Evolutionary conservation across 164 flowering plant genomes (phyloP).

Genomic region (Dillenia suffruticosa): DNA sequence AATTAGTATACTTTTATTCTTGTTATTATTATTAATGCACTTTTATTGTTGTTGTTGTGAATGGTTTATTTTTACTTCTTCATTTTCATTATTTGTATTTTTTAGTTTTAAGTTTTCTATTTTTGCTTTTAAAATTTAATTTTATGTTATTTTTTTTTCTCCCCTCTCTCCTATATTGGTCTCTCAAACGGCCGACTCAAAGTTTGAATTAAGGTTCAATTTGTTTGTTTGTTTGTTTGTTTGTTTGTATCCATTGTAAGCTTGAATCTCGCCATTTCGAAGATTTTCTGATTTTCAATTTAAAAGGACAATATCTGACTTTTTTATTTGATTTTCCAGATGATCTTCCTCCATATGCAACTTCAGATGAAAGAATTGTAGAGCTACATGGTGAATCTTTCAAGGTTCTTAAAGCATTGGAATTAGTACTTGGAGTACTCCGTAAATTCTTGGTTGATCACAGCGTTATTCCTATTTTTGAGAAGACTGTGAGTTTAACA

Average conservation of each 20-base stretch:
- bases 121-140: background rate
- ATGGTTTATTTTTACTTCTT: no score
- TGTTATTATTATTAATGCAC: no score
- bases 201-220: no score
- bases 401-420: conserved; percentile 80
- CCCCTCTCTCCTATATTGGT: no score
- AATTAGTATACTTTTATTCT: no score
- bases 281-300: background rate
- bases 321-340: conserved; percentile 32
- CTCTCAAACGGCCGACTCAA: no score
- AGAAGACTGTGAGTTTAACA: conserved; percentile 25
- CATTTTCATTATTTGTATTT: no score
- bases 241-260: background rate
- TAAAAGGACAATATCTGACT: background rate
- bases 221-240: background rate
- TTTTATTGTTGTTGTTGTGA: no score
- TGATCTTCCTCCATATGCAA: conserved; percentile 66
- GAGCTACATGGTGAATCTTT: conserved; percentile 81
- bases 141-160: background rate
- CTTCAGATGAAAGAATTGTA: conserved; percentile 77
- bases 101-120: no score
- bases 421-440: conserved; percentile 76
- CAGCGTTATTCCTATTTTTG: conserved; percentile 81
- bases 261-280: background rate
- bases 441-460: conserved; percentile 94